Evolutionary conservation across 192 early-diverging fungal genomes (phyloP), one percentile per base, ranked within the genome.

Genomic region (Linnemannia elongata): DNA sequence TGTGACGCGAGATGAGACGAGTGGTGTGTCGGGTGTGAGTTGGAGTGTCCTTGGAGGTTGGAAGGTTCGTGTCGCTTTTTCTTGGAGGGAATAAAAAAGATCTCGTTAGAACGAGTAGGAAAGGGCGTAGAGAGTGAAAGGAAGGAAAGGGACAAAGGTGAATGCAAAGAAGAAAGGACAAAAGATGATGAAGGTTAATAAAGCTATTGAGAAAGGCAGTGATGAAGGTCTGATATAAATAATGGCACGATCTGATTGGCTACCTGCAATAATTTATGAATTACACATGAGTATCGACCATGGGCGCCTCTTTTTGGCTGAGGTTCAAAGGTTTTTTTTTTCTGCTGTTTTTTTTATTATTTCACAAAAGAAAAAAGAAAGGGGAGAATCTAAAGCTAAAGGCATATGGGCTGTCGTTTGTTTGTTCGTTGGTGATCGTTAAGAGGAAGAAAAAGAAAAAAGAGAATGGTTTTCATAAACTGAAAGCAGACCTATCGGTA

Each of bases 171-270:
- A 60, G 10, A 60, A 60, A 60, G 44, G 44, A 45, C 44, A 45
- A 52, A 66, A 66, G 60, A 66, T 66, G 60, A 66, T 66, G 60
- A 66, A 33, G 60, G 60, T 66, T n/a, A n/a, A n/a, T n/a, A n/a
- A n/a, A n/a, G n/a, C n/a, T n/a, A n/a, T n/a, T 27, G 9, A 66
- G 30, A 45, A 45, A 12, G 10, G n/a, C 55, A n/a, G 57, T 30
- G 24, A 1, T 10, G 9, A 33, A 13, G 3, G 9, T 33, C 10
- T 17, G 27, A 66, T 4, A 66, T 4, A 30, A 66, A 66, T 30
- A 66, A 66, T 66, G 60, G 60, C 30, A 66, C 60, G 30, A 15
- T 45, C 13, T 66, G 60, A 66, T 66, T 66, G 60, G 60, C 30
- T 33, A 17, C 15, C 15, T 1, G 1, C 15, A 2, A 22, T 15